These are phyloP conservation scores for Blastobotrys indianensis DNA, from an alignment of 1,139 yeast species.

Conservation along the genomic window DNA sequence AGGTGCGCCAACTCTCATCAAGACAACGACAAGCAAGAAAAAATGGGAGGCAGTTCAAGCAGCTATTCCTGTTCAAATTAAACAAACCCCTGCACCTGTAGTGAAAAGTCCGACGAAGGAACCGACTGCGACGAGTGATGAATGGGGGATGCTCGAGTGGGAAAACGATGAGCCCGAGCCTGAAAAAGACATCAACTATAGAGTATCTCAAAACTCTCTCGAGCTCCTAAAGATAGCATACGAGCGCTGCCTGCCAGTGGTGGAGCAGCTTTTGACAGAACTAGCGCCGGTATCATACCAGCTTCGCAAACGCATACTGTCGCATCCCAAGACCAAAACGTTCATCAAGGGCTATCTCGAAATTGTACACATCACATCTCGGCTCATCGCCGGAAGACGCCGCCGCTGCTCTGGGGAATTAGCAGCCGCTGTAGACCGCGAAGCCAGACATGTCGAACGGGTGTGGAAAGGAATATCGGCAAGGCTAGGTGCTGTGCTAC, in stretches of 20 bases:
- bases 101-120: neutral
- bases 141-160: slow-evolving; percentile 2
- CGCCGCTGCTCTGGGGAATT: neutral
- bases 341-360: slow-evolving; percentile 10
- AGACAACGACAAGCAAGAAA: neutral
- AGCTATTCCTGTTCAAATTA: slow-evolving; percentile 3
- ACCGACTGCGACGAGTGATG: neutral
- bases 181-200: neutral
- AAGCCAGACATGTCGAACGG: slow-evolving; percentile 11
- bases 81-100: neutral
- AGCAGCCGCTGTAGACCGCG: slow-evolving; percentile 6
- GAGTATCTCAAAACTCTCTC: neutral
- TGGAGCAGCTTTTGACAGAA: slow-evolving; percentile 4
- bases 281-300: slow-evolving; percentile 7
- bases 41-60: slow-evolving; percentile 10
- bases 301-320: slow-evolving; percentile 9
- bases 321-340: slow-evolving; percentile 11
- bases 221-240: slow-evolving; percentile 5
- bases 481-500: slow-evolving; percentile 2
- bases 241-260: slow-evolving; percentile 5
- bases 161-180: neutral
- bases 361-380: slow-evolving; percentile 3
- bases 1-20: neutral
- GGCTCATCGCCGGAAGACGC: slow-evolving; percentile 11
- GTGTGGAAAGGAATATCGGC: slow-evolving; percentile 6